phyloP scores from a whole-genome alignment of 192 early-diverging fungal species.

The Linderina pennispora region DNA sequence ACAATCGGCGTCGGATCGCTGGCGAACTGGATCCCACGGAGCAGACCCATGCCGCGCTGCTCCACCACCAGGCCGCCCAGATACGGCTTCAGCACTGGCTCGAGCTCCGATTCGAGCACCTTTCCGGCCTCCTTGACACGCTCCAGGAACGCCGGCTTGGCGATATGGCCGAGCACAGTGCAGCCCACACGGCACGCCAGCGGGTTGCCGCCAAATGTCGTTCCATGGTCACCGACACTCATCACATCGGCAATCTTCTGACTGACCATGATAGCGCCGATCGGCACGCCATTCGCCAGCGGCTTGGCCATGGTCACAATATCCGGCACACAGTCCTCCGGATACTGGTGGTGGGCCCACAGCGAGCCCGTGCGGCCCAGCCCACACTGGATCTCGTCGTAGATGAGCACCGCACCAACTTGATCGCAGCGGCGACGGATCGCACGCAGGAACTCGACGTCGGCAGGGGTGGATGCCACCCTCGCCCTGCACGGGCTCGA shows the following conservation, averaged over 20 bases:
- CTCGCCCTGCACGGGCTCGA: constrained; percentile 97
- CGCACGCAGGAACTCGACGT: constrained; percentile 68
- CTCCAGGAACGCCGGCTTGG: constrained; percentile 62
- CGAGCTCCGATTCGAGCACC: constrained; percentile 52
- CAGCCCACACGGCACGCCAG: constrained; percentile 82
- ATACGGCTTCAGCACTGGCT: constrained; percentile 33
- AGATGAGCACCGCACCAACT: constrained; percentile 85
- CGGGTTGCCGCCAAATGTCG: constrained; percentile 96
- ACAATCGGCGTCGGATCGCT: constrained; percentile 63
- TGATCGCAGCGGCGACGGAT: constrained; percentile 77
- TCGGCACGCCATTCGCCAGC: constrained; percentile 92
- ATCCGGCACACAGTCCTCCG: constrained; percentile 69
- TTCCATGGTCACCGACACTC: constrained; percentile 91
- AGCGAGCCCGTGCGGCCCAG: constrained; percentile 84
- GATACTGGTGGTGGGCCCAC: constrained; percentile 75
- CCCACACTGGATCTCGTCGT: constrained; percentile 96
- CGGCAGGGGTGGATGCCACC: constrained; percentile 80
- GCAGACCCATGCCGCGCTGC: constrained; percentile 80
- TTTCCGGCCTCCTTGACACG: constrained; percentile 60
- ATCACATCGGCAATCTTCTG: constrained; percentile 75
- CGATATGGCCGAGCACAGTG: constrained; percentile 66
- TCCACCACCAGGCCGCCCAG: constrained; percentile 57
- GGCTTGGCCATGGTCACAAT: constrained; percentile 96
- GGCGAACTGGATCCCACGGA: constrained; percentile 80
- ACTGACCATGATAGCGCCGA: constrained; percentile 85